phyloP scores from a whole-genome alignment of 345 rosid species.

The Citrus reticulata region DNA sequence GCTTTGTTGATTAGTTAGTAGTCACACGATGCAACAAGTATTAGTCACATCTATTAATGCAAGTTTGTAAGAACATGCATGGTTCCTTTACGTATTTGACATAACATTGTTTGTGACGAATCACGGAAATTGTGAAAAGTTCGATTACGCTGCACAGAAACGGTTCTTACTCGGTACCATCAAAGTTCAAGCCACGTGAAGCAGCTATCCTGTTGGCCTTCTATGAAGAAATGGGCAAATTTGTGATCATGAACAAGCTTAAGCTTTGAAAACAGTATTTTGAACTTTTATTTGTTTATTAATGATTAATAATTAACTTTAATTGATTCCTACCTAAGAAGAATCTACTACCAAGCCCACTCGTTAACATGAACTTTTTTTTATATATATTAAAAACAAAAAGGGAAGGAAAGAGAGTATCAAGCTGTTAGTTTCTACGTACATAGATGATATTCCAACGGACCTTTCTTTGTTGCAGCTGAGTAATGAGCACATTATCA shows the following conservation, averaged over 20 bases:
- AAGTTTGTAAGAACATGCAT: neutral
- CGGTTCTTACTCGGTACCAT: too few relatives aligned
- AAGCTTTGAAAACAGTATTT: too few relatives aligned
- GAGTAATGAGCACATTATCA: neutral
- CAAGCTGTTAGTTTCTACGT: neutral
- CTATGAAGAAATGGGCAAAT: too few relatives aligned
- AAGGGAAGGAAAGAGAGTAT: neutral
- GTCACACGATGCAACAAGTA: neutral
- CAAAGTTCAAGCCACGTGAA: too few relatives aligned
- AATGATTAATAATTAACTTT: neutral
- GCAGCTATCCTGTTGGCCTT: too few relatives aligned
- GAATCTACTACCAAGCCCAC: neutral
- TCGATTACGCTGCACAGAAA: too few relatives aligned
- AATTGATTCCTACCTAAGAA: neutral
- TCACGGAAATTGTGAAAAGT: neutral
- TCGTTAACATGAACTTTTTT: neutral
- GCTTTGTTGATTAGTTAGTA: neutral
- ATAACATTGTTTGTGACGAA: neutral
- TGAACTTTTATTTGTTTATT: neutral
- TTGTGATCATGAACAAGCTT: too few relatives aligned
- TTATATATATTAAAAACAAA: neutral
- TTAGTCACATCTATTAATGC: neutral
- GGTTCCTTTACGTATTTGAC: neutral
- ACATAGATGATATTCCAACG: neutral
- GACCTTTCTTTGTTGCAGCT: neutral